A percentile compares a stretch with the other conserved stretches of the same genome.
These are phyloP conservation scores for Candida glaebosa DNA, from an alignment of 805 yeast species.

Conservation along the genomic window DNA sequence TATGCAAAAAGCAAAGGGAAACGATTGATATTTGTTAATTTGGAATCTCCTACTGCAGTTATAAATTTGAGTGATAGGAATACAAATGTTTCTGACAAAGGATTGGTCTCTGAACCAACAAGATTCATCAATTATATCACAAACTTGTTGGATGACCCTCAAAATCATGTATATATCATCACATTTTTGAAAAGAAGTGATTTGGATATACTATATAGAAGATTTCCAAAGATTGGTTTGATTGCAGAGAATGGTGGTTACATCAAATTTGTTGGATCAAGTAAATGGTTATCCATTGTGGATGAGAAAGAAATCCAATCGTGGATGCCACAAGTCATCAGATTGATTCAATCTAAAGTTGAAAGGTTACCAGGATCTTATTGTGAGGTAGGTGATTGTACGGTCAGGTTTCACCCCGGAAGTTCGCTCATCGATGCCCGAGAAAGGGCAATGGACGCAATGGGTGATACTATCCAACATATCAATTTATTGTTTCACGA, in stretches of 20 bases:
- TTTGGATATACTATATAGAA: constrained; percentile 63
- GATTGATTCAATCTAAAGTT: constrained; percentile 54
- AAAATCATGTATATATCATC: constrained; percentile 67
- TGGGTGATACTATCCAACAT: constrained; percentile 84
- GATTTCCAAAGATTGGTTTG: constrained; percentile 69
- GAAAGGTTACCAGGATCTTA: constrained; percentile 81
- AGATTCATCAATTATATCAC: constrained; percentile 54
- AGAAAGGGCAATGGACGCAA: constrained; percentile 61
- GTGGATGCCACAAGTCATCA: constrained; percentile 60
- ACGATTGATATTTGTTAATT: constrained; percentile 36
- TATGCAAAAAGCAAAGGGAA: constrained; percentile 27
- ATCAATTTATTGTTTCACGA: constrained; percentile 70
- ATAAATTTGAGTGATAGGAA: constrained; percentile 8
- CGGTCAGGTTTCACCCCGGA: constrained; percentile 74
- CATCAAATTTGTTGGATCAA: constrained; percentile 50
- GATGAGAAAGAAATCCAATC: constrained; percentile 43
- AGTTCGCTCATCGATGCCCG: constrained; percentile 54
- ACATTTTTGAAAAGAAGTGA: constrained; percentile 63
- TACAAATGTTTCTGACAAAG: constrained; percentile 8
- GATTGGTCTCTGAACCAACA: constrained; percentile 51
- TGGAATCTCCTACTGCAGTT: constrained; percentile 24
- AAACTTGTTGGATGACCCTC: constrained; percentile 55
- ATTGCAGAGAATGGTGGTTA: constrained; percentile 91
- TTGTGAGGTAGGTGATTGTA: constrained; percentile 69
- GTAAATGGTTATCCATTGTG: constrained; percentile 61